Conservation (phyloP, 2,329 filamentous ascomycete species). For the Hypoxylon sp. region DNA sequence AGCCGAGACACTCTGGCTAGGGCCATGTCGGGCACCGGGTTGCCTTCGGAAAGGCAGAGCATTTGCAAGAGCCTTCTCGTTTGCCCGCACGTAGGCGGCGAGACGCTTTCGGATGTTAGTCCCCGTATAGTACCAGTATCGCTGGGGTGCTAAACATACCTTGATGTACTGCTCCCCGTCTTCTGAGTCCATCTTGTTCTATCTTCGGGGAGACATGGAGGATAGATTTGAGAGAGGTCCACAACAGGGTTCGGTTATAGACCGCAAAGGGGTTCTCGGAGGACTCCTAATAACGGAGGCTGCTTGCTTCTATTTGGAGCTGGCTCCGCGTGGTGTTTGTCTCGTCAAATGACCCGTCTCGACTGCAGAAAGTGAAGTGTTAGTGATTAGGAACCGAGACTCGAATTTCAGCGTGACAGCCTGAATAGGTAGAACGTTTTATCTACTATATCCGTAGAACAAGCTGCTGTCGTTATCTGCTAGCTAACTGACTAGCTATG, state of each 20-base stretch:
- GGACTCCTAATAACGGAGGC: conserved; percentile 18
- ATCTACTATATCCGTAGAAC: conserved; percentile 22
- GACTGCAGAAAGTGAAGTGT: conserved; percentile 20
- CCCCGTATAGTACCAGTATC: conserved; percentile 77
- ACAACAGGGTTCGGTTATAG: conserved; percentile 19
- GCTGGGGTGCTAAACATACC: conserved; percentile 59
- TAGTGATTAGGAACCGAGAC: conserved; percentile 29
- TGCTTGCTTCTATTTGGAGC: conserved; percentile 21
- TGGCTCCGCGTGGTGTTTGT: conserved; percentile 18
- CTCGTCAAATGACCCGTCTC: conserved; percentile 31
- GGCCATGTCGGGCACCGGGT: conserved; percentile 71
- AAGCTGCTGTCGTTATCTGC: conserved; percentile 11
- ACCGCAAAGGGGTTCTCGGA: conserved; percentile 14
- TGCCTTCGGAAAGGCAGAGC: conserved; percentile 86
- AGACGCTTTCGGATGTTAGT: conserved; percentile 72
- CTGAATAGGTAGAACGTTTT: conserved; percentile 21
- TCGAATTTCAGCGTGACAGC: conserved; percentile 17
- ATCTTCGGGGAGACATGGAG: conserved; percentile 60
- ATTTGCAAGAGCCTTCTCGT: conserved; percentile 97
- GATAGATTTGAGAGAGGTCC: conserved; percentile 17
- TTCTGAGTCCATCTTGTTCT: conserved; percentile 78
- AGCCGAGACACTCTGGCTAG: conserved; percentile 70
- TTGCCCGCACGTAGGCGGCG: conserved; percentile 92
- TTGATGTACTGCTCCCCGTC: conserved; percentile 90
- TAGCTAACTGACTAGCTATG: conserved; percentile 23